Base-by-base conservation (phyloP, 129 eudicot species). In the Erigeron canadensis region DNA sequence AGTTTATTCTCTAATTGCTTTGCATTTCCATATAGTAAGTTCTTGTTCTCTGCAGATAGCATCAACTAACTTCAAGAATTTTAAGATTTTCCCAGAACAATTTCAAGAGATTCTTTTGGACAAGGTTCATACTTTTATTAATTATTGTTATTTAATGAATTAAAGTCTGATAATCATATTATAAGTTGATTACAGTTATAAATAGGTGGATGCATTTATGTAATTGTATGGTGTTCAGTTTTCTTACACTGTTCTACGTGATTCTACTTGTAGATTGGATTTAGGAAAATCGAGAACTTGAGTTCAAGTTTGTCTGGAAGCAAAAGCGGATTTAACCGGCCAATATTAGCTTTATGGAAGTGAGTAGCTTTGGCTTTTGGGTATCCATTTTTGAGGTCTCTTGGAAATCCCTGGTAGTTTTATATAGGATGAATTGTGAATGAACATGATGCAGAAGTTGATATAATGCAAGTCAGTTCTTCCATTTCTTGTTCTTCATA, bases 21-120 rank as follows among this genome's bases (percentile, higher is more conserved):
- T 17, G 10, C 16, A 40, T 37, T 5, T 56, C 10, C 17, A 8
- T 48, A 61, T 7, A 12, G 21, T 1, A 43, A 17, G 12, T 16
- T n/a, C 23, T 71, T 69, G 54, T 72, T 69, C 18, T 69, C 28
- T 85, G 78, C 84, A 94, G 99, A 79, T 82, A 45, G 84, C 98
- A 61, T 6, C 74, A 47, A 57, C 59, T 13, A 90, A 94, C 77
- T 94, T 84, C 42, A 75, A 77, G 21, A 81, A 65, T 15, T 84
- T 87, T 21, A 34, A 72, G 54, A 71, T 90, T 37, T 39, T 64
- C 68, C 99, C 99, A 0, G 73, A 82, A 50, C 75, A 57, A 43
- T 94, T 94, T 81, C 97, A 87, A 76, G 96, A 94, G 21, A 68
- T 94, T 74, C 97, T 94, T 77, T 60, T 94, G 61, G 97, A 94